Percentiles rank a stretch among this genome's conserved stretches.
These are phyloP conservation scores for Drechmeria coniospora DNA, from an alignment of 2,329 filamentous ascomycete species.

Conservation along the genomic window DNA sequence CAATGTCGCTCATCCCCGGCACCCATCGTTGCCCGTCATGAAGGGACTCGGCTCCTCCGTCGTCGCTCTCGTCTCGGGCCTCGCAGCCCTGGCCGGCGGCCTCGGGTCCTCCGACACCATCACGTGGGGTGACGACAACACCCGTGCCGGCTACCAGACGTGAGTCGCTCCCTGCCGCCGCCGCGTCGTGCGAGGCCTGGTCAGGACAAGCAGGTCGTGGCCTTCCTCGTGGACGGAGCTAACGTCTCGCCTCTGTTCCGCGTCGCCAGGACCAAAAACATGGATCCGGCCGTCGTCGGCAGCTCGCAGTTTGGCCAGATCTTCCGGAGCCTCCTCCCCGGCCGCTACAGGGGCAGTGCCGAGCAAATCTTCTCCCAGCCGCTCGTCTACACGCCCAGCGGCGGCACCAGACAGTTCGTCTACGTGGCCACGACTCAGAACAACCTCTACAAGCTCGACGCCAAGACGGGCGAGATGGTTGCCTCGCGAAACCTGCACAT, in stretches of 20 bases:
- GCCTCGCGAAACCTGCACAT: constrained; percentile 28
- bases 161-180: constrained; percentile 13
- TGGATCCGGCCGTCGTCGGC: constrained; percentile 42
- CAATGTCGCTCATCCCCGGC: no score
- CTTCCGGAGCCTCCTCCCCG: constrained; percentile 35
- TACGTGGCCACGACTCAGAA: constrained; percentile 43
- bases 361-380: constrained; percentile 40
- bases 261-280: constrained; percentile 36
- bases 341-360: constrained; percentile 29
- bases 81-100: constrained; percentile 18
- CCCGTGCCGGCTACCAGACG: constrained; percentile 36
- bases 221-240: not conserved
- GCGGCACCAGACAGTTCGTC: constrained; percentile 32
- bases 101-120: constrained; percentile 37
- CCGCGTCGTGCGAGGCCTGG: no score
- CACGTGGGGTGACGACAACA: constrained; percentile 44
- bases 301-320: constrained; percentile 39
- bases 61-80: constrained; percentile 17
- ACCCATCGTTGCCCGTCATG: no score
- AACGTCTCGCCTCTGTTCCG: not conserved
- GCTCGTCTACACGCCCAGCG: constrained; percentile 30
- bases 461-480: constrained; percentile 36
- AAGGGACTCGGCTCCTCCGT: no score
- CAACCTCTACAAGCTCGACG: constrained; percentile 40
- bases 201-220: no score